Percentiles rank a stretch among this genome's conserved stretches.
Evolutionary conservation across 2,329 filamentous ascomycete genomes (phyloP).

Genomic region (Ceratocystis destructans): DNA sequence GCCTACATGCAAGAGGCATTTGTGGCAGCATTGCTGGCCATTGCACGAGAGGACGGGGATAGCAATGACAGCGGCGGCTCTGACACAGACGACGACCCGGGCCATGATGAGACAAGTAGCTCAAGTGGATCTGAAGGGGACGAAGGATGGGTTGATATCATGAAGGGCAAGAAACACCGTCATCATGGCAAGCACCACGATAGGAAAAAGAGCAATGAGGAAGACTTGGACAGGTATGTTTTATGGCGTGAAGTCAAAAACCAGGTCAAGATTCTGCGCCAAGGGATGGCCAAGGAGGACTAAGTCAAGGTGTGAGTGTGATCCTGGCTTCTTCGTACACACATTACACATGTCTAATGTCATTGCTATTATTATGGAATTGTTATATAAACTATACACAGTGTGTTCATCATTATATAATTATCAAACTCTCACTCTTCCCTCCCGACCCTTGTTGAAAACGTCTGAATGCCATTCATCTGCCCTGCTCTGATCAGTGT

Average conservation of each 20-base stretch:
- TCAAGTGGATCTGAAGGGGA: slow-evolving; percentile 21
- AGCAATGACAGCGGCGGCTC: slow-evolving; percentile 20
- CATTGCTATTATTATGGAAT: not conserved
- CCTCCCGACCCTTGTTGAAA: not conserved
- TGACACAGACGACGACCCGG: not conserved
- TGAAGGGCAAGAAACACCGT: slow-evolving; percentile 21
- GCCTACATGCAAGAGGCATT: slow-evolving; percentile 59
- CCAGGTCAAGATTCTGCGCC: slow-evolving; percentile 45
- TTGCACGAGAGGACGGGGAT: slow-evolving; percentile 33
- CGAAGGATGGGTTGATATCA: slow-evolving; percentile 30
- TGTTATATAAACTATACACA: not conserved
- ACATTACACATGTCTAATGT: not conserved
- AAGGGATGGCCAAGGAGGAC: slow-evolving; percentile 36
- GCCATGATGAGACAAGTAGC: not conserved
- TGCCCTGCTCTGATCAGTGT: slow-evolving; percentile 57
- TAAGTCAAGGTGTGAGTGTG: not conserved
- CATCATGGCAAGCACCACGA: not conserved
- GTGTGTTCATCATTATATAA: not conserved
- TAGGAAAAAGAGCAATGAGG: not conserved
- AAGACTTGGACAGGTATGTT: slow-evolving; percentile 35
- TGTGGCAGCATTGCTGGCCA: slow-evolving; percentile 46
- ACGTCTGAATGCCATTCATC: slow-evolving; percentile 55
- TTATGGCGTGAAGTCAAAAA: slow-evolving; percentile 51
- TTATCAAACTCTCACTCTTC: not conserved
- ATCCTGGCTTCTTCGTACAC: not conserved